Evolutionary conservation across 2,329 filamentous ascomycete species (phyloP).

Genomic region (Biscogniauxia sp.): DNA sequence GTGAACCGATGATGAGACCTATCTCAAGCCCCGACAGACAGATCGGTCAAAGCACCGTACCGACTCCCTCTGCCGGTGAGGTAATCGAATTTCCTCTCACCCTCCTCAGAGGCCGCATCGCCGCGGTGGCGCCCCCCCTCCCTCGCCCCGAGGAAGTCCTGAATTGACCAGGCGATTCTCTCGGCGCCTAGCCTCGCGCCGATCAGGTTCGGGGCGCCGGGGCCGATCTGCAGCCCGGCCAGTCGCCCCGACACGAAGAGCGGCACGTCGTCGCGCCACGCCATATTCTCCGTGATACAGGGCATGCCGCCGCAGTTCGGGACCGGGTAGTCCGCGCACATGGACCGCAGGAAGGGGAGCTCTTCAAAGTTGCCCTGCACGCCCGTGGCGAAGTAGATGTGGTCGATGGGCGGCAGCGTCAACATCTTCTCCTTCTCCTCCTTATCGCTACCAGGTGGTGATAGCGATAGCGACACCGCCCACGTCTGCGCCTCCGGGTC

Average conservation of each 20-base stretch:
- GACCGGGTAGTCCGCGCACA: slow-evolving; percentile 61
- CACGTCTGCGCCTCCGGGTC: slow-evolving; percentile 46
- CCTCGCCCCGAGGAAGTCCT: slow-evolving; percentile 49
- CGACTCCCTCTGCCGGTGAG: slow-evolving; percentile 40
- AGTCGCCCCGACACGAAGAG: slow-evolving; percentile 69
- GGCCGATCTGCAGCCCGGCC: slow-evolving; percentile 66
- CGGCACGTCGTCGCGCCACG: slow-evolving; percentile 72
- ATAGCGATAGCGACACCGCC: slow-evolving; percentile 29
- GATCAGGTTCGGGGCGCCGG: slow-evolving; percentile 70
- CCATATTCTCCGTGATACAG: slow-evolving; percentile 71
- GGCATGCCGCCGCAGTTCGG: slow-evolving; percentile 64
- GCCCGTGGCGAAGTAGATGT: slow-evolving; percentile 75
- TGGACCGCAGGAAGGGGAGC: slow-evolving; percentile 59
- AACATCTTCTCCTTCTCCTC: slow-evolving; percentile 34
- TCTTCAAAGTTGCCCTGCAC: slow-evolving; percentile 60
- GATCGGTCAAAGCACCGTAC: slow-evolving; percentile 32
- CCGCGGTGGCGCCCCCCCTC: slow-evolving; percentile 14
- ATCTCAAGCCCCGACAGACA: not conserved
- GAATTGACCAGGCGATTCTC: slow-evolving; percentile 68
- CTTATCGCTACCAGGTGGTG: no score
- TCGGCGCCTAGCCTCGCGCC: slow-evolving; percentile 72
- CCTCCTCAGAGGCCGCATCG: slow-evolving; percentile 17
- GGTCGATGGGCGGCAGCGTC: slow-evolving; percentile 58
- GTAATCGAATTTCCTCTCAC: slow-evolving; percentile 29
- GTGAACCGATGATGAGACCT: not conserved